A percentile compares a stretch with the other conserved stretches of the same genome.
phyloP scores from a whole-genome alignment of 148 eudicot species.

The Arbutus unedo region DNA sequence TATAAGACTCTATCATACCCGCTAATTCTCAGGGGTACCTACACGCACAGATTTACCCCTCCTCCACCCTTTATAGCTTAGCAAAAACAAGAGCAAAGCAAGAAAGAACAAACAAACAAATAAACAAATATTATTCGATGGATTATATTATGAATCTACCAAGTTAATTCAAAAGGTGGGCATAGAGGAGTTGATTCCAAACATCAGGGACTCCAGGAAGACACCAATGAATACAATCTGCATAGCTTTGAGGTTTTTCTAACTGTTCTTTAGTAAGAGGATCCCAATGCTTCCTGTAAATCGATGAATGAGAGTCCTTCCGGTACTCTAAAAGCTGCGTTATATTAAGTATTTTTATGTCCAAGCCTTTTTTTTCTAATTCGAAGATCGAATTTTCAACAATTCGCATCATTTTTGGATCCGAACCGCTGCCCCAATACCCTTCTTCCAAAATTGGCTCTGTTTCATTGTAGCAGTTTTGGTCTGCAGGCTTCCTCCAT shows the following conservation, averaged over 20 bases:
- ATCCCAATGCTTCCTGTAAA: slow-evolving; percentile 20
- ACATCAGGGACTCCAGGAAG: slow-evolving; percentile 25
- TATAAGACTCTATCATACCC: no score
- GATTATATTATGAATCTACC: not conserved
- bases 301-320: slow-evolving; percentile 19
- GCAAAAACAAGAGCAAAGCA: no score
- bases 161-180: slow-evolving; percentile 9
- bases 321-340: slow-evolving; percentile 24
- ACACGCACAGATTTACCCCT: no score
- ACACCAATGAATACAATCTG: slow-evolving; percentile 23
- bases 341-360: slow-evolving; percentile 16
- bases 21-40: no score
- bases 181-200: slow-evolving; percentile 21
- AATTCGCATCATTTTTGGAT: slow-evolving; percentile 15
- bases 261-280: slow-evolving; percentile 13
- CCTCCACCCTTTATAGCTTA: no score
- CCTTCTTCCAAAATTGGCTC: slow-evolving; percentile 19
- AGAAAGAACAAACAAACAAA: no score
- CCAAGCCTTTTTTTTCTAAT: slow-evolving; percentile 12
- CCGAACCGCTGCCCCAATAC: slow-evolving; percentile 19
- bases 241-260: slow-evolving; percentile 11
- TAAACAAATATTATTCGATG: no score
- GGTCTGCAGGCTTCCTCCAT: not conserved
- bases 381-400: not conserved
- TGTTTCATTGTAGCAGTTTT: slow-evolving; percentile 20